Conservation (phyloP, 352 stramenopile genomes). For the Globisporangium heterothallicum region DNA sequence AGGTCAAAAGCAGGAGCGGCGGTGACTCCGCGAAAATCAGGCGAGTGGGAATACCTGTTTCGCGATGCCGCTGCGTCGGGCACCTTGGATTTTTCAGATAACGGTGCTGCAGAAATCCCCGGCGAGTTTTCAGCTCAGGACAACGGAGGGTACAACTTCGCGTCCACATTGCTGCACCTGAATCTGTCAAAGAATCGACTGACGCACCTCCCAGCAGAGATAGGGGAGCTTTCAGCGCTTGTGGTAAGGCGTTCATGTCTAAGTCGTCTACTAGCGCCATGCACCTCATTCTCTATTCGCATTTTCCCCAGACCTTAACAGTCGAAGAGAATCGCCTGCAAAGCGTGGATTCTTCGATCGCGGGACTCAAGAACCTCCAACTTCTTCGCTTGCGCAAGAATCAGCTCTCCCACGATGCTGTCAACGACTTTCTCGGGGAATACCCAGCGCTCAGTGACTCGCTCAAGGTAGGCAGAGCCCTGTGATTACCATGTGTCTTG, state of each 20-base stretch:
- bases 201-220: slow-evolving; percentile 27
- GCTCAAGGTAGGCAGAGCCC: slow-evolving; percentile 20
- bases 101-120: slow-evolving; percentile 25
- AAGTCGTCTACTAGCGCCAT: no score
- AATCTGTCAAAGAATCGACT: slow-evolving; percentile 70
- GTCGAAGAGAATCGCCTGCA: slow-evolving; percentile 62
- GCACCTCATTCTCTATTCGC: neutral
- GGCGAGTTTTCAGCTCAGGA: slow-evolving; percentile 16
- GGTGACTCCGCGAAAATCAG: slow-evolving; percentile 1
- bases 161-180: slow-evolving; percentile 46
- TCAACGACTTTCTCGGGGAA: slow-evolving; percentile 35
- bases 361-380: slow-evolving; percentile 39
- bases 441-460: slow-evolving; percentile 15
- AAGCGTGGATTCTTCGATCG: slow-evolving; percentile 37
- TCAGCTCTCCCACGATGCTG: slow-evolving; percentile 36
- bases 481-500: neutral
- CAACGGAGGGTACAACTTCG: slow-evolving; percentile 32
- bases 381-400: slow-evolving; percentile 75
- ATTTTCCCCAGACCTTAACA: slow-evolving; percentile 41
- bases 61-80: slow-evolving; percentile 55
- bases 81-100: slow-evolving; percentile 39
- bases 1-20: neutral
- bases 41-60: slow-evolving; percentile 30
- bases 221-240: slow-evolving; percentile 41
- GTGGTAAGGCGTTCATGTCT: slow-evolving; percentile 27